Base-by-base conservation (phyloP, 495 filamentous ascomycete genomes). In the Aspergillus nidulans region DNA sequence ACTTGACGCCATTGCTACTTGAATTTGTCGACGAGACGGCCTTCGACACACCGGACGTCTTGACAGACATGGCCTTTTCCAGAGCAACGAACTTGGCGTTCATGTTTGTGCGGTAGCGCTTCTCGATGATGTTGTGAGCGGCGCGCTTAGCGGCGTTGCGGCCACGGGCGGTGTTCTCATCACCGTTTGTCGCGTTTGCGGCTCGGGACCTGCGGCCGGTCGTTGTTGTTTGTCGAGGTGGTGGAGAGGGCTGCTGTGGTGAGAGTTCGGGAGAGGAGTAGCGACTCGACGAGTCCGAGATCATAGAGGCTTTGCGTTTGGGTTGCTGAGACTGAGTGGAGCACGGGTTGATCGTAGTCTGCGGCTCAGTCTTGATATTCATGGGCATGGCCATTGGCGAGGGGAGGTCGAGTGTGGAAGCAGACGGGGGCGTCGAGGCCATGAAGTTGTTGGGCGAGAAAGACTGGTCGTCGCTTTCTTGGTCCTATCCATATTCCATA, bases 101-200 rank as follows among this genome's bases (percentile, higher is more conserved):
- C 70, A 80, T 77, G 58, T 80, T 80, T 45, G 74, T 78, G 41
- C 77, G 71, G 60, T 78, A 80, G 15, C 77, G 73, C 55, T 77
- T 77, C 62, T 80, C 77, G 55, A 80, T 78, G 60, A 77, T 70
- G 61, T 80, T 80, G 64, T 80, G 77, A 5, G 74, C 77, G n/a
- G 73, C 72, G 24, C 75, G 74, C 53, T 77, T 78, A 46, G 73
- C 73, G 26, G 73, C 71, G 40, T 76, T 76, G 49, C 73, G 73
- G 34, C 56, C 63, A 30, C 38, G 70, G 55, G 26, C 58, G 45
- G 69, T 71, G 56, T 72, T 67, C 18, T 61, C 63, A 69, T 70
- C 26, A 61, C 30, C 30, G 30, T 34, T 34, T 6, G 30, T 56
- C 26, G 3, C 7, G 44, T n/a, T 19, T 18, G 59, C 67, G 58